These are phyloP conservation scores for Lippia alba DNA, from an alignment of 305 asterid genomes.

Conservation along the genomic window DNA sequence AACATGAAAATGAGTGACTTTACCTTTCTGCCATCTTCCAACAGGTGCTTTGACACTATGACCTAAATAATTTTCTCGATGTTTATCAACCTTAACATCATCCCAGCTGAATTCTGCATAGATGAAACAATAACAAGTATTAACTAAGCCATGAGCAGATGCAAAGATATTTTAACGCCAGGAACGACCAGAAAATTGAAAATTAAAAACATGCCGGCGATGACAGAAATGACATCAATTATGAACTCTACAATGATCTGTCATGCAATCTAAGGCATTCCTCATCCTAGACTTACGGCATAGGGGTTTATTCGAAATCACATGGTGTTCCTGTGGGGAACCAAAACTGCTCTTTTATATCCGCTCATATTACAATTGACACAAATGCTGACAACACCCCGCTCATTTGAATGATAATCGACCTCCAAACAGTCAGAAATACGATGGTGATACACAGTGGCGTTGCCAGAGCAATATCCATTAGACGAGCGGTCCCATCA, in stretches of 20 bases:
- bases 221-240: conserved; percentile 1
- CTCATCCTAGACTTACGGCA: background rate
- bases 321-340: no score
- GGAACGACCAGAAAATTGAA: background rate
- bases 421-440: no score
- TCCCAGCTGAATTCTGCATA: conserved; percentile 96
- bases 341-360: no score
- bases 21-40: conserved; percentile 99
- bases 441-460: no score
- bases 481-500: no score
- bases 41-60: conserved; percentile 97
- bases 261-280: background rate
- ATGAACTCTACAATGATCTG: background rate
- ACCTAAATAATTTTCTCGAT: conserved; percentile 92
- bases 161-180: conserved; percentile 11
- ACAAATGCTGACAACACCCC: no score
- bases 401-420: no score
- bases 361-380: no score
- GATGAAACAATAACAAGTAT: background rate
- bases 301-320: background rate
- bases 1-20: background rate
- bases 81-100: conserved; percentile 94
- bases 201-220: background rate
- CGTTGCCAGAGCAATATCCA: no score
- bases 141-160: background rate